A percentile compares a stretch with the other conserved stretches of the same genome.
phyloP scores from a whole-genome alignment of 2,329 filamentous ascomycete species.

The Verticillium dahliae region DNA sequence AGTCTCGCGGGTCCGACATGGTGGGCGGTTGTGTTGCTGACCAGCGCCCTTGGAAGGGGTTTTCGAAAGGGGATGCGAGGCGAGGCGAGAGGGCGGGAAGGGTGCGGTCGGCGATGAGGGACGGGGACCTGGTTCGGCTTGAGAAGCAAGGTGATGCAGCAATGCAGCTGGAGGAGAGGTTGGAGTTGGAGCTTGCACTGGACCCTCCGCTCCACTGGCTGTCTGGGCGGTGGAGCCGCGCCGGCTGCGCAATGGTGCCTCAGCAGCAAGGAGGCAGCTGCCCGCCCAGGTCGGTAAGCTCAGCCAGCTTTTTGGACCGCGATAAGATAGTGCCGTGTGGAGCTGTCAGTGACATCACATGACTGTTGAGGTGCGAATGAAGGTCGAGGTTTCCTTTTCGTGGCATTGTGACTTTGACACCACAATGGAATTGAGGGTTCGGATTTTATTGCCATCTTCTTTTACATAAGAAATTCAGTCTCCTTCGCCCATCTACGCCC shows the following conservation, averaged over 20 bases:
- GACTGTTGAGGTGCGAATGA: constrained; percentile 11
- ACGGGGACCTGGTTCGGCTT: constrained; percentile 6
- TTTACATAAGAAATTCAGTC: not conserved
- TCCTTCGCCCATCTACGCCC: constrained; percentile 2
- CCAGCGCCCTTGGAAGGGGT: constrained; percentile 8
- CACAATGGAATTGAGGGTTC: no score
- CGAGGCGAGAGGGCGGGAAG: constrained; percentile 7
- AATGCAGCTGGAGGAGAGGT: constrained; percentile 13
- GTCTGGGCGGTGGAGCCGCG: constrained; percentile 1
- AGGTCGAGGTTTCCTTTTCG: no score
- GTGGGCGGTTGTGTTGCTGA: constrained; percentile 14
- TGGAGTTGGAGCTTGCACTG: constrained; percentile 4
- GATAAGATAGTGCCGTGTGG: constrained; percentile 9
- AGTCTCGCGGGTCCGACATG: constrained; percentile 52
- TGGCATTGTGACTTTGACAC: no score
- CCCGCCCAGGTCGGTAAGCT: not conserved
- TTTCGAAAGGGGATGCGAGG: constrained; percentile 1
- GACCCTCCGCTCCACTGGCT: not conserved
- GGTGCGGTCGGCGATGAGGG: constrained; percentile 6
- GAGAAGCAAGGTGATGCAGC: constrained; percentile 9
- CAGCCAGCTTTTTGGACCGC: not conserved
- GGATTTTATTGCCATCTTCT: no score
- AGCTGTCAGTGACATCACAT: constrained; percentile 29
- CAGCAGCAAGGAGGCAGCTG: not conserved
- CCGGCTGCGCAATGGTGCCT: not conserved